phyloP scores from a whole-genome alignment of 495 filamentous ascomycete species.

The Lasiosphaeria hispida region DNA sequence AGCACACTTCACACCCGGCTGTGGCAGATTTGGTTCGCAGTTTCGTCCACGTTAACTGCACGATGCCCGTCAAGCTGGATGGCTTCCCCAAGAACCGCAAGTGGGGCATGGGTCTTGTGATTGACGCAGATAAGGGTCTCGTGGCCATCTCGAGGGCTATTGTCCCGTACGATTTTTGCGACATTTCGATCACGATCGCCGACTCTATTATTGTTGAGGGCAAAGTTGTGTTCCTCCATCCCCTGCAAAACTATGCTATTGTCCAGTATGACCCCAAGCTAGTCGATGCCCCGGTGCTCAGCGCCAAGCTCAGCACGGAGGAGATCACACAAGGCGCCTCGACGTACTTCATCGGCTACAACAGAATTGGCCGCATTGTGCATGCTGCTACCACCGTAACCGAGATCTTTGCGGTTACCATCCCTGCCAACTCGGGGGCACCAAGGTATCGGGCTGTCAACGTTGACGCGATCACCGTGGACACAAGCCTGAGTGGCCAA shows the following conservation, averaged over 20 bases:
- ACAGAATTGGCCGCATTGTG: constrained; percentile 89
- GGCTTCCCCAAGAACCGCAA: constrained; percentile 91
- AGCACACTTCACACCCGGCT: constrained; percentile 83
- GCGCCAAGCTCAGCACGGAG: constrained; percentile 75
- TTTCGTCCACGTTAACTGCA: constrained; percentile 89
- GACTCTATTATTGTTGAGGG: constrained; percentile 92
- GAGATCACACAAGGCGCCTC: constrained; percentile 84
- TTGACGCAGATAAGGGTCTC: constrained; percentile 92
- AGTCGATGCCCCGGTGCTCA: constrained; percentile 88
- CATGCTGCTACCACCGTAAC: constrained; percentile 93
- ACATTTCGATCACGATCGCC: constrained; percentile 91
- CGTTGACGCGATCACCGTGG: constrained; percentile 94
- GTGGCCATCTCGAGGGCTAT: constrained; percentile 91
- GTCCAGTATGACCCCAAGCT: constrained; percentile 92
- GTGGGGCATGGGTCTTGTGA: constrained; percentile 91
- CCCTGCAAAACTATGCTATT: constrained; percentile 95
- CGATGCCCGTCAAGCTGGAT: constrained; percentile 92
- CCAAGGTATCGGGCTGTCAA: constrained; percentile 96
- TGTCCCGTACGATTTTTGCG: constrained; percentile 93
- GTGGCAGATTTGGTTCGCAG: constrained; percentile 89
- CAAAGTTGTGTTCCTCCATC: constrained; percentile 95
- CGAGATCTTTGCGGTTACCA: constrained; percentile 95
- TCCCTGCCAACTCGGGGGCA: constrained; percentile 85
- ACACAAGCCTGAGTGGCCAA: constrained; percentile 83
- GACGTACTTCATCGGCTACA: constrained; percentile 95